phyloP scores from a whole-genome alignment of 2,329 filamentous ascomycete genomes.

The Plectosphaerella sp. region DNA sequence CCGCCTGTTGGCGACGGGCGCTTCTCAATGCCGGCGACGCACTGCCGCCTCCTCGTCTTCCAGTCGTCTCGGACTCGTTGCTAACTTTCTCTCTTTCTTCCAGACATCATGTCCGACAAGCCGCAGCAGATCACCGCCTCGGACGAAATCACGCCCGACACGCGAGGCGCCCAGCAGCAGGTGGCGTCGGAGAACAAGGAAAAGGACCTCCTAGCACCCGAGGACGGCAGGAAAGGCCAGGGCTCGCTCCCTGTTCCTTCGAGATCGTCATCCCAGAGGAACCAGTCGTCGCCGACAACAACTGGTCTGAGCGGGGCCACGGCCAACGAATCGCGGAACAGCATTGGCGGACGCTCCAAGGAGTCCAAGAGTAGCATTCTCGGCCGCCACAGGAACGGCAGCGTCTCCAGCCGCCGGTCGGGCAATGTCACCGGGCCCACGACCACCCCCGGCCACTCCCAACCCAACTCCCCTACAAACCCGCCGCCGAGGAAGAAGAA shows the following conservation, averaged over 20 bases:
- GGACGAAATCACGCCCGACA: slow-evolving; percentile 23
- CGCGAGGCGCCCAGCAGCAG: slow-evolving; percentile 19
- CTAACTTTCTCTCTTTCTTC: no score
- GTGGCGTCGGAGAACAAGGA: slow-evolving; percentile 37
- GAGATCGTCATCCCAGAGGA: slow-evolving; percentile 57
- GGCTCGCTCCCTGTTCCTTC: slow-evolving; percentile 55
- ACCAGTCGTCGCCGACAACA: slow-evolving; percentile 54
- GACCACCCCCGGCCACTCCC: slow-evolving; percentile 43
- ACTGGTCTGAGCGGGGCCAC: slow-evolving; percentile 58
- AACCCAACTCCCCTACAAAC: slow-evolving; percentile 47
- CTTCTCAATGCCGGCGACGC: no score
- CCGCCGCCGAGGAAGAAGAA: slow-evolving; percentile 50
- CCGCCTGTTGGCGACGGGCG: no score
- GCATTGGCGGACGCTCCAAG: slow-evolving; percentile 60
- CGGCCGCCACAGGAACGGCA: slow-evolving; percentile 61
- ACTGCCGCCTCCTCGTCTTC: no score
- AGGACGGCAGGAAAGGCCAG: slow-evolving; percentile 46
- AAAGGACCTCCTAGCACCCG: slow-evolving; percentile 33
- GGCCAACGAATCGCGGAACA: slow-evolving; percentile 55
- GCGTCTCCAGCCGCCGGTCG: slow-evolving; percentile 61
- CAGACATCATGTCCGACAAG: slow-evolving; percentile 24
- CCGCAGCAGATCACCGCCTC: slow-evolving; percentile 17
- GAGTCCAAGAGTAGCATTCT: slow-evolving; percentile 62
- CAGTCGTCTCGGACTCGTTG: no score
- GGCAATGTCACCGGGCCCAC: slow-evolving; percentile 45